Conservation (phyloP, 2,329 filamentous ascomycete species). For the Dichotomopilus funicola region DNA sequence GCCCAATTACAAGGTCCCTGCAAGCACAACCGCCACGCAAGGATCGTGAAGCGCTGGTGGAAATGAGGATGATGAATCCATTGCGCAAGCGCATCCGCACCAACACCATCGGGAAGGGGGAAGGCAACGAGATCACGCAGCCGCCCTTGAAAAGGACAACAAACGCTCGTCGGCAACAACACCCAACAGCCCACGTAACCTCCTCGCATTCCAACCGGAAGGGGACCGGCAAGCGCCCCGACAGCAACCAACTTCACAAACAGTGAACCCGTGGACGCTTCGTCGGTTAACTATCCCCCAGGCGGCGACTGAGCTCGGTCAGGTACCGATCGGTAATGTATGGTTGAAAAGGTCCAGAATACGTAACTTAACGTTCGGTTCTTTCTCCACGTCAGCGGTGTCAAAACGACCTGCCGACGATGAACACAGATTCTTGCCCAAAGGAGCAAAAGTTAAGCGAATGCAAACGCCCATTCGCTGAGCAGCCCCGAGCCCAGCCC, state of each 20-base stretch:
- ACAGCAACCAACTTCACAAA: not conserved
- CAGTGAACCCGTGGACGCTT: not conserved
- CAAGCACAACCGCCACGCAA: not conserved
- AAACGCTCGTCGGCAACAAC: not conserved
- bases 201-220: conserved; percentile 9
- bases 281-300: not conserved
- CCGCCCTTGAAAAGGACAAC: not conserved
- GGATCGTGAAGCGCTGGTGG: not conserved
- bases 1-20: not conserved
- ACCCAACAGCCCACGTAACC: conserved; percentile 3
- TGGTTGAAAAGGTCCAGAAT: not conserved
- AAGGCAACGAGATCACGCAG: not conserved
- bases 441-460: conserved; percentile 1
- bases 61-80: conserved; percentile 13
- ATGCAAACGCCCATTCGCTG: not conserved
- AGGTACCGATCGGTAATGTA: not conserved
- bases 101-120: not conserved
- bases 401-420: not conserved
- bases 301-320: too few species aligned
- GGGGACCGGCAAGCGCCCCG: not conserved
- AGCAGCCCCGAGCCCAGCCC: not conserved
- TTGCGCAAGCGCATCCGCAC: conserved; percentile 3
- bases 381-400: not conserved
- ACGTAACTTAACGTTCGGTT: not conserved
- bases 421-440: not conserved